These are phyloP conservation scores for Yamadazyma blattariae DNA, from an alignment of 1,139 yeast genomes.

Conservation along the genomic window DNA sequence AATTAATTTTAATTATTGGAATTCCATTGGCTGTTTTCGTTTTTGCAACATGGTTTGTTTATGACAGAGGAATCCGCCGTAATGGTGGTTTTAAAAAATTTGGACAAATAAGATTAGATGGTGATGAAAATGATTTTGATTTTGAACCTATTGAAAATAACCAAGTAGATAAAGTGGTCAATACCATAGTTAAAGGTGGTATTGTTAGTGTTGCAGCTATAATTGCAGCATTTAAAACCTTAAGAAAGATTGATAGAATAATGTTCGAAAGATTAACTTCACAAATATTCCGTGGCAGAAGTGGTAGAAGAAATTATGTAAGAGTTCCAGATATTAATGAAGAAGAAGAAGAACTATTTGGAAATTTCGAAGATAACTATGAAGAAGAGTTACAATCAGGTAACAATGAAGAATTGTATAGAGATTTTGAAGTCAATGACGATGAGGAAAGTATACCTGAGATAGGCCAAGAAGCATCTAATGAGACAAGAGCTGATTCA, in stretches of 20 bases:
- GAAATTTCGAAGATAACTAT: constrained; percentile 43
- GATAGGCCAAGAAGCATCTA: constrained; percentile 10
- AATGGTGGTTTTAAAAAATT: constrained; percentile 78
- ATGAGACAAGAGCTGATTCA: constrained; percentile 22
- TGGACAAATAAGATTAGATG: constrained; percentile 86
- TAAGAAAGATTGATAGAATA: constrained; percentile 33
- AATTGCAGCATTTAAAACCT: constrained; percentile 38
- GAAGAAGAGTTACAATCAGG: constrained; percentile 48
- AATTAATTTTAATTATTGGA: constrained; percentile 48
- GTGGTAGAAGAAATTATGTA: constrained; percentile 43
- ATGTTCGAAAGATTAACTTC: constrained; percentile 35
- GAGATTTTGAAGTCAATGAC: constrained; percentile 14
- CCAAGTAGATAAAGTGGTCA: constrained; percentile 60
- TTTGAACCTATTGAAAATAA: constrained; percentile 65
- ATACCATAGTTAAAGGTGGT: constrained; percentile 59
- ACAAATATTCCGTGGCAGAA: constrained; percentile 36
- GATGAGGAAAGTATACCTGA: constrained; percentile 8
- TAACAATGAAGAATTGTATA: constrained; percentile 15
- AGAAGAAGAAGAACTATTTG: constrained; percentile 51
- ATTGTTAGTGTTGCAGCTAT: constrained; percentile 49
- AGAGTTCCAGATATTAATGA: constrained; percentile 44
- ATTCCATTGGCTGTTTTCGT: constrained; percentile 60
- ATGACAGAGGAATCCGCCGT: constrained; percentile 76
- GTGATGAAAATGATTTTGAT: constrained; percentile 53
- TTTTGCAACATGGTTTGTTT: constrained; percentile 66